Conservation (phyloP, 106 monocot genomes). For the Dendrobium catenatum region DNA sequence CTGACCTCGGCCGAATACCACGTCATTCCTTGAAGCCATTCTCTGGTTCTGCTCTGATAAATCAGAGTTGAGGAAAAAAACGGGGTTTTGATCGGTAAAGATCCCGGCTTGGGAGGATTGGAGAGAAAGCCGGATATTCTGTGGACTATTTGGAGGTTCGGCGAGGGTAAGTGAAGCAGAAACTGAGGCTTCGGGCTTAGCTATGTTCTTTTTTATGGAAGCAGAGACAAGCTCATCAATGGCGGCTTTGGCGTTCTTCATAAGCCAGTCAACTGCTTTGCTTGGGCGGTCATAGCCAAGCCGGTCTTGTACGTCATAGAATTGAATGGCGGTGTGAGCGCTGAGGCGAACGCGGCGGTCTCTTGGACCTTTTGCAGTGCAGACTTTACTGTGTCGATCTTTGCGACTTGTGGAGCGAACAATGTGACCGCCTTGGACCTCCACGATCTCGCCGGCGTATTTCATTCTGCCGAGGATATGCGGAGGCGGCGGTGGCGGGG, state of each 20-base stretch:
- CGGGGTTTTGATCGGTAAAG: constrained; percentile 24
- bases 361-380: constrained; percentile 50
- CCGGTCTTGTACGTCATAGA: constrained; percentile 68
- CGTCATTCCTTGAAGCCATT: constrained; percentile 34
- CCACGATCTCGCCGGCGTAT: background rate
- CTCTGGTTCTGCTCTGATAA: constrained; percentile 45
- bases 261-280: constrained; percentile 70
- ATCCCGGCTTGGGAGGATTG: constrained; percentile 67
- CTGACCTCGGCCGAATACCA: constrained; percentile 43
- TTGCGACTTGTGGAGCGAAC: constrained; percentile 46
- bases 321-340: constrained; percentile 67
- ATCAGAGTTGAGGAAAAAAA: constrained; percentile 7
- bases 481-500: background rate
- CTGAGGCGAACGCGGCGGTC: constrained; percentile 64
- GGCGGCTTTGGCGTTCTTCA: constrained; percentile 49
- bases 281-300: constrained; percentile 68
- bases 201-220: background rate
- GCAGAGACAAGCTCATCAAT: constrained; percentile 35
- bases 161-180: constrained; percentile 40
- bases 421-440: constrained; percentile 45
- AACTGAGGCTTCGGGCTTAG: constrained; percentile 58
- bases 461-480: background rate
- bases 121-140: constrained; percentile 70
- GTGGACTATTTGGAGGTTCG: background rate
- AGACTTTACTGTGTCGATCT: constrained; percentile 70